A percentile compares a stretch with the other conserved stretches of the same genome.
phyloP scores from a whole-genome alignment of 768 basidiomycete species.

The Lactarius akahatsu region DNA sequence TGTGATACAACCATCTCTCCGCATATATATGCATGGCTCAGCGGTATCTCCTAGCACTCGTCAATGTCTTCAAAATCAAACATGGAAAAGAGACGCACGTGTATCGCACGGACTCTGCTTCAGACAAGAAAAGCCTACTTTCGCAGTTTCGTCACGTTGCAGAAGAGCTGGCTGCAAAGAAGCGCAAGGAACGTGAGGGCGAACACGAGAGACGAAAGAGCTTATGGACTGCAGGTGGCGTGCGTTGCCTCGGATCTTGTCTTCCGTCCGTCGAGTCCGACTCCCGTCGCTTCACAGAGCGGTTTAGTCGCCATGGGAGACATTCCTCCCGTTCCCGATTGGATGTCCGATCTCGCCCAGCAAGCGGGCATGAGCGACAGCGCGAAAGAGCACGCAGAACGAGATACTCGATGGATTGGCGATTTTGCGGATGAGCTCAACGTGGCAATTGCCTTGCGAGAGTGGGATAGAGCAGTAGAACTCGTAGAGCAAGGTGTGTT shows the following conservation, averaged over 20 bases:
- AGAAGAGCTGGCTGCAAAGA: constrained; percentile 85
- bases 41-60: constrained; percentile 52
- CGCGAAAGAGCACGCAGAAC: constrained; percentile 73
- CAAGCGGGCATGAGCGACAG: constrained; percentile 53
- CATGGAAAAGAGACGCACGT: constrained; percentile 94
- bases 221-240: constrained; percentile 55
- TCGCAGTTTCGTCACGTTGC: constrained; percentile 88
- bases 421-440: constrained; percentile 92
- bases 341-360: constrained; percentile 69
- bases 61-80: constrained; percentile 95
- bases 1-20: neutral
- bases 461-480: constrained; percentile 85
- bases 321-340: constrained; percentile 67
- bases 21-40: neutral
- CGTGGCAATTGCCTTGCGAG: constrained; percentile 83
- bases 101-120: constrained; percentile 76
- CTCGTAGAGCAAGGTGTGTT: constrained; percentile 76
- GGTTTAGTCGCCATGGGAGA: constrained; percentile 36
- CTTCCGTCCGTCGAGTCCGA: constrained; percentile 12
- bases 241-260: constrained; percentile 31
- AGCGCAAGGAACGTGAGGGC: constrained; percentile 90
- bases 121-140: constrained; percentile 86
- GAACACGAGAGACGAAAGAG: constrained; percentile 88
- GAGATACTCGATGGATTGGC: constrained; percentile 81
- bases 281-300: constrained; percentile 32